phyloP scores from a whole-genome alignment of 2,329 filamentous ascomycete species.

The Fonsecaea pedrosoi region DNA sequence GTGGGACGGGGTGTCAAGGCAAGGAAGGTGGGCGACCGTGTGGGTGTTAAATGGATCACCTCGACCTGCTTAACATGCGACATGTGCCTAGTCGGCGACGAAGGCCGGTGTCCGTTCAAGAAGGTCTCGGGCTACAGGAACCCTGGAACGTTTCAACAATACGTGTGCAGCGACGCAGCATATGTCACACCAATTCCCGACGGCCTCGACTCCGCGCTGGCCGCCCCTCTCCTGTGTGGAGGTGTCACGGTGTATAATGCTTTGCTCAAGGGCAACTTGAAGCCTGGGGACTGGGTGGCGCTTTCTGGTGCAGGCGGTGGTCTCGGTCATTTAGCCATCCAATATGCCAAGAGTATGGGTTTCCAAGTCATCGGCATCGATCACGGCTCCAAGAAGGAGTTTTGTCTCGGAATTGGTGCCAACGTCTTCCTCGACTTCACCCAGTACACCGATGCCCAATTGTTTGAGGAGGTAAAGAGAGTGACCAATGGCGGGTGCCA shows the following conservation, averaged over 20 bases:
- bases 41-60: no score
- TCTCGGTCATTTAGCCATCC: no score
- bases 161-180: constrained; percentile 65
- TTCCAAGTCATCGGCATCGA: neutral
- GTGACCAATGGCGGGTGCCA: no score
- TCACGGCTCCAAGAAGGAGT: no score
- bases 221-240: constrained; percentile 70
- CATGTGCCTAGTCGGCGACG: constrained; percentile 59
- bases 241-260: constrained; percentile 71
- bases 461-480: no score
- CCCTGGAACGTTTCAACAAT: constrained; percentile 74
- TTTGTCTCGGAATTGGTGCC: no score
- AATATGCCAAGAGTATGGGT: neutral
- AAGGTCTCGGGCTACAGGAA: constrained; percentile 70
- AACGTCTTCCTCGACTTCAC: no score
- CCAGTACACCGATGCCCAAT: no score
- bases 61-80: no score
- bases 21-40: no score
- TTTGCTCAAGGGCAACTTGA: constrained; percentile 64
- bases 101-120: constrained; percentile 61
- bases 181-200: constrained; percentile 74
- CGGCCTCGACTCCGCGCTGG: constrained; percentile 61
- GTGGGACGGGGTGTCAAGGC: no score
- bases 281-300: constrained; percentile 63
- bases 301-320: neutral